phyloP scores from a whole-genome alignment of 495 filamentous ascomycete species.

The Penicillium lagena region DNA sequence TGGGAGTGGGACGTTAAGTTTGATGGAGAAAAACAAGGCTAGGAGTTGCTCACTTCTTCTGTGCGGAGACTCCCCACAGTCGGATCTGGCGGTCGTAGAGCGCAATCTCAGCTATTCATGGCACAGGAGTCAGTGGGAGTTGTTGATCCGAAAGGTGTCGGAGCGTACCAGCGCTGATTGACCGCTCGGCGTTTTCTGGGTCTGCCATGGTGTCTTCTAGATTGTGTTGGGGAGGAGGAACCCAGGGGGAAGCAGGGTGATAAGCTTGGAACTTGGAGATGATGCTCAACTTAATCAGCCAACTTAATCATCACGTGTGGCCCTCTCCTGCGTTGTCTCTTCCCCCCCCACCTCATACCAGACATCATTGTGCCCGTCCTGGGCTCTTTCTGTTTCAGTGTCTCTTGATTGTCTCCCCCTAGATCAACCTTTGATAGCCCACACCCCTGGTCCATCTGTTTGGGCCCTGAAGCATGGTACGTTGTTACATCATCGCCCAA shows the following conservation, averaged over 20 bases:
- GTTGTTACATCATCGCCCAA: neutral
- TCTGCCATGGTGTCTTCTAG: slow-evolving; percentile 22
- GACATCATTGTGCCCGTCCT: no score
- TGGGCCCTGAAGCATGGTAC: neutral
- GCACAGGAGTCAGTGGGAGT: neutral
- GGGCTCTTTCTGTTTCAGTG: neutral
- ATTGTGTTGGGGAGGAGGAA: no score
- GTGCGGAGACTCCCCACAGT: slow-evolving; percentile 95
- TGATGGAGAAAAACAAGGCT: no score
- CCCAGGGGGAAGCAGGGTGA: no score
- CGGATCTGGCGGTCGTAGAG: slow-evolving; percentile 97
- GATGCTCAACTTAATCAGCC: no score
- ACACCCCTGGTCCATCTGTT: no score
- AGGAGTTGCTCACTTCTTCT: slow-evolving; percentile 54
- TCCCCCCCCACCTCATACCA: no score
- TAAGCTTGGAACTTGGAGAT: no score
- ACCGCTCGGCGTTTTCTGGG: slow-evolving; percentile 21
- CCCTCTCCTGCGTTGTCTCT: no score
- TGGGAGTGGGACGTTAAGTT: slow-evolving; percentile 1
- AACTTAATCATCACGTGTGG: no score
- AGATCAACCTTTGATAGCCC: neutral
- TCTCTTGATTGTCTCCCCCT: neutral
- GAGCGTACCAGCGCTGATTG: slow-evolving; percentile 48
- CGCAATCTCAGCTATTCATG: slow-evolving; percentile 77
- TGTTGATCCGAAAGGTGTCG: neutral